These are phyloP conservation scores for Talaromyces albobiverticillius DNA, from an alignment of 2,329 filamentous ascomycete species.

Conservation along the genomic window DNA sequence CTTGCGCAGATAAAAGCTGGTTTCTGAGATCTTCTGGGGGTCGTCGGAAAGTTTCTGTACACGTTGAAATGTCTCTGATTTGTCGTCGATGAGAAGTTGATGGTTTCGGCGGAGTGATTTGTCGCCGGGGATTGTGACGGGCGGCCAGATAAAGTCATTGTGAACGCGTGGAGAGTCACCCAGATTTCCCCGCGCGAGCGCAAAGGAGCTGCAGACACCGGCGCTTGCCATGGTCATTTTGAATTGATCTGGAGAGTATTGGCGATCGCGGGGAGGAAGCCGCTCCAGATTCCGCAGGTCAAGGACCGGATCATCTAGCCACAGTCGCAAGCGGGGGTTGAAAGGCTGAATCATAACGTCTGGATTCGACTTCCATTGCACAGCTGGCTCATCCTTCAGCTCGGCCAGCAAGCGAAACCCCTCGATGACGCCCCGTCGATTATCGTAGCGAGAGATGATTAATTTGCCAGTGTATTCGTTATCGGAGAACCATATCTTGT, in stretches of 20 bases:
- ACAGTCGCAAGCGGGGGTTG: slow-evolving; percentile 65
- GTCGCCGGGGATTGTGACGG: slow-evolving; percentile 63
- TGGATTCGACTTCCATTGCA: slow-evolving; percentile 8
- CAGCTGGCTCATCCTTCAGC: slow-evolving; percentile 43
- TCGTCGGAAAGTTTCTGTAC: slow-evolving; percentile 19
- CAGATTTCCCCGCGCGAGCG: slow-evolving; percentile 52
- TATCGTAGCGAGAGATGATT: slow-evolving; percentile 73
- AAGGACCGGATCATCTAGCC: slow-evolving; percentile 71
- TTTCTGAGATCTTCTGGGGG: slow-evolving; percentile 62
- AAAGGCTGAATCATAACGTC: slow-evolving; percentile 58
- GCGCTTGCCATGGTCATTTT: slow-evolving; percentile 20
- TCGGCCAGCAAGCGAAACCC: slow-evolving; percentile 73
- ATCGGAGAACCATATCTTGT: slow-evolving; percentile 86
- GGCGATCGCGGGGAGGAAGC: slow-evolving; percentile 12
- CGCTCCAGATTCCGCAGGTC: slow-evolving; percentile 45
- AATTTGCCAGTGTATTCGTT: slow-evolving; percentile 69
- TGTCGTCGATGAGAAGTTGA: slow-evolving; percentile 29
- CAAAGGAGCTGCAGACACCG: slow-evolving; percentile 64
- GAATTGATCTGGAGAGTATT: slow-evolving; percentile 40
- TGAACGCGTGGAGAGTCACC: slow-evolving; percentile 26
- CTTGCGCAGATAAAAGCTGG: slow-evolving; percentile 69
- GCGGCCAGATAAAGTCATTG: slow-evolving; percentile 68
- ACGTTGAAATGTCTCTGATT: background rate
- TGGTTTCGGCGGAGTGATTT: slow-evolving; percentile 41
- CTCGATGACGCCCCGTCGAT: slow-evolving; percentile 70